Percentiles rank a stretch among this genome's conserved stretches.
These are phyloP conservation scores for Leccinum pellstonianum DNA, from an alignment of 768 basidiomycete species.

Conservation along the genomic window DNA sequence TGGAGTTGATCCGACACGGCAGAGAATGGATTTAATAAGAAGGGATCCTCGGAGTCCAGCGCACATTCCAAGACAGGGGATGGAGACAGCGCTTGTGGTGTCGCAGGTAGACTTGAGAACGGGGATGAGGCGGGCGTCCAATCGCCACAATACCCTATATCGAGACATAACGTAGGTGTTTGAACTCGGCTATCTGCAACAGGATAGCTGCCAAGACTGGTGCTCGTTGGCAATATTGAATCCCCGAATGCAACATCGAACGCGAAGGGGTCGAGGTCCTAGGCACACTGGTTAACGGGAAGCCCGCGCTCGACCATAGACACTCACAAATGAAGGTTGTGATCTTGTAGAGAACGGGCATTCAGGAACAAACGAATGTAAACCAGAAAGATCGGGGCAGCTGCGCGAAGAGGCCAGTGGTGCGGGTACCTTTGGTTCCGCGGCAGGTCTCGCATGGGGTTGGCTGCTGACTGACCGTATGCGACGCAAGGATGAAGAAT, in stretches of 20 bases:
- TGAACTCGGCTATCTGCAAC: constrained; percentile 23
- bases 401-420: constrained; percentile 18
- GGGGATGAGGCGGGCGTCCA: constrained; percentile 48
- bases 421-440: constrained; percentile 2
- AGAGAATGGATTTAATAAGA: constrained; percentile 21
- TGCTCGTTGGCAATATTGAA: constrained; percentile 25
- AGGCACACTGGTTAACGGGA: background rate
- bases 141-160: constrained; percentile 37
- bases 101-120: constrained; percentile 42
- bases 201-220: constrained; percentile 23
- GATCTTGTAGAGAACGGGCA: constrained; percentile 36
- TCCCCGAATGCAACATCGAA: constrained; percentile 31
- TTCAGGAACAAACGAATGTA: constrained; percentile 34
- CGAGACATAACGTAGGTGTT: constrained; percentile 38
- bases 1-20: constrained; percentile 12
- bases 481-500: constrained; percentile 19
- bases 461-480: constrained; percentile 27
- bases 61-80: constrained; percentile 24
- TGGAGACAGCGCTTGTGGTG: constrained; percentile 40
- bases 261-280: constrained; percentile 33
- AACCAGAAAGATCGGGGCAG: constrained; percentile 33
- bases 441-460: constrained; percentile 13
- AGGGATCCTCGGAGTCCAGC: constrained; percentile 23
- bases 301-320: background rate
- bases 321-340: constrained; percentile 52